Base-by-base conservation (phyloP, 805 yeast species). In the Saturnispora galanensis region DNA sequence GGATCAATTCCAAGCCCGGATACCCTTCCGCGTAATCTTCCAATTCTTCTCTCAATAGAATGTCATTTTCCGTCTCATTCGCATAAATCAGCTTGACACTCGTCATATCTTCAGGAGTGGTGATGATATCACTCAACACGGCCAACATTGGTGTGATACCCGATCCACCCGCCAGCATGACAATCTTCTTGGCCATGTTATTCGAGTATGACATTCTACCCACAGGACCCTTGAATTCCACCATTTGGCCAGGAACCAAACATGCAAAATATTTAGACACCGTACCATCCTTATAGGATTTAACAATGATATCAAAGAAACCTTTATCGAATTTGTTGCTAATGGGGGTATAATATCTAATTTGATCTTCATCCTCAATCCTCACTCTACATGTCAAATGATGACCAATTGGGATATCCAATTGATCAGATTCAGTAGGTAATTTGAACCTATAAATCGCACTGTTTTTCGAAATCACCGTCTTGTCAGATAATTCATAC, bases 71-170 rank as follows among this genome's bases (percentile, higher is more conserved):
- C 6, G 87, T 76, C 56, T 82, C 84, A 55, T 84, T 84, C 30
- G 87, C 88, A 58, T 70, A 84, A 42, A 84, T 68, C 51, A 84
- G 63, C 2, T 76, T 69, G 44, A 84, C 69, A 42, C 71, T 70
- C 32, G 90, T 81, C 30, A 58, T 32, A 59, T 83, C 89, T 46
- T 71, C 78, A 3, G 86, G 79, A 26, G 80, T 77, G 13, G 88
- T 82, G 49, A 82, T 75, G 41, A 83, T 70, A 47, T 74, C 74
- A 48, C 84, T 79, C 42, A 84, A 68, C 12, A 89, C 82, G 64
- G 88, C 95, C 56, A 84, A 71, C 65, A 86, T 79, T 33, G 97
- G 96, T 8, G 96, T 86, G 50, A 89, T 81, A 42, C 97, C 95
- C 0, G 90, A 77, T 15, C 95, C 95, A 52, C 93, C 95, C 7